Evolutionary conservation across 495 filamentous ascomycete genomes (phyloP), one percentile per base, ranked within the genome.

Genomic region (Jackrogersella multiformis): DNA sequence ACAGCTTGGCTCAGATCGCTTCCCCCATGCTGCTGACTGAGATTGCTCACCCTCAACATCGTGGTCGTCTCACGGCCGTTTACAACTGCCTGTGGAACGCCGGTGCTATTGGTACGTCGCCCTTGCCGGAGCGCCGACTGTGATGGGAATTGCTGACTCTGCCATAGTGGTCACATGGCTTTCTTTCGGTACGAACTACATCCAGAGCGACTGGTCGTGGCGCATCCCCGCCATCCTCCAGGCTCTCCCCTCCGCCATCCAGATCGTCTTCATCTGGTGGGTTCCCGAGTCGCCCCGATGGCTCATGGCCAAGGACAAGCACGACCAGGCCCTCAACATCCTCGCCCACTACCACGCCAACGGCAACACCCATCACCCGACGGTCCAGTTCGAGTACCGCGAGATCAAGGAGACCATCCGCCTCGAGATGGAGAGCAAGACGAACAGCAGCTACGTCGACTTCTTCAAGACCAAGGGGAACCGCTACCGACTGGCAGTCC

Each of bases 381-480:
- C 86, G 24, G 86, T 88, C 18, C 82, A 86, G 68, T 84, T 82
- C 64, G 85, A 89, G 73, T 88, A 77, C 79, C 78, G 74, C 66
- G 84, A 86, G 77, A 85, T 88, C 73, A 83, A 80, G 77, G 82
- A 84, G 77, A 88, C 82, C 16, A 81, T 86, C 66, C 74, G 77
- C 8, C 70, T 86, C 44, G 85, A 88, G 74, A 73, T 75, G 61
- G 81, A 85, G 68, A 68, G 57, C 62, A 67, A 70, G 54, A 52
- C 72, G n/a, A 78, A 76, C 74, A 78, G 72, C 74, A 81, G 72
- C 68, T 85, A 83, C 69, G 3, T 74, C 34, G 87, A 90, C 63
- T 87, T 91, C 78, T 78, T 91, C 80, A 77, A 76, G 45, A 90
- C 89, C 57, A 85, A 83, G 73, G 89, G 90, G 59, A 93, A 92